These are phyloP conservation scores for Adansonia gregorii DNA, from an alignment of 441 rosid genomes.

Conservation along the genomic window DNA sequence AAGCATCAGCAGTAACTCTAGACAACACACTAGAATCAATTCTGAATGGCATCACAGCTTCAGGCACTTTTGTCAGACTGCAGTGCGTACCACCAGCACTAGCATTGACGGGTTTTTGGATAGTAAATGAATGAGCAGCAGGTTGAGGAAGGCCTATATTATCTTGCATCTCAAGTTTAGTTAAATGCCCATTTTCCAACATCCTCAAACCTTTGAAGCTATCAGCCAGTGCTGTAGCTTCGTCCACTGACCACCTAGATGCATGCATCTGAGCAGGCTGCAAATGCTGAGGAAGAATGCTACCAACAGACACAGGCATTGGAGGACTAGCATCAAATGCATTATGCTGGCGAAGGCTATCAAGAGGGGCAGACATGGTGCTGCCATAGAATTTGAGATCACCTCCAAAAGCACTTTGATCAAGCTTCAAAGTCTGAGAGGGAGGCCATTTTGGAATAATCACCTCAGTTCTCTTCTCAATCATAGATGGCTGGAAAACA, in stretches of 20 bases:
- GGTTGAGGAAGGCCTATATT: constrained; percentile 43
- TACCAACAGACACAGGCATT: constrained; percentile 47
- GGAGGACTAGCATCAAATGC: constrained; percentile 46
- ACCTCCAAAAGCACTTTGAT: constrained; percentile 39
- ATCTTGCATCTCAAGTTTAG: constrained; percentile 57
- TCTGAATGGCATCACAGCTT: constrained; percentile 47
- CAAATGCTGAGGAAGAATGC: constrained; percentile 44
- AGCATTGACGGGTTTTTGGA: constrained; percentile 48
- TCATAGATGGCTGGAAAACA: constrained; percentile 76
- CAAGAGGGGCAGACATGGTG: constrained; percentile 46
- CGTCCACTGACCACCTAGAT: constrained; percentile 59
- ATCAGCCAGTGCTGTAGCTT: constrained; percentile 54
- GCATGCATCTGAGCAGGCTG: constrained; percentile 52
- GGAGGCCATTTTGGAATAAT: constrained; percentile 42
- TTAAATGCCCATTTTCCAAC: constrained; percentile 59
- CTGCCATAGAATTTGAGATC: constrained; percentile 49
- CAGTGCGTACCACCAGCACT: constrained; percentile 42
- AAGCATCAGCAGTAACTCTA: constrained; percentile 50
- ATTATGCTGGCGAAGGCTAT: constrained; percentile 45
- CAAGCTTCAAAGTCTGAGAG: constrained; percentile 52
- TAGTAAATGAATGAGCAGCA: constrained; percentile 39
- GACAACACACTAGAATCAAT: constrained; percentile 48
- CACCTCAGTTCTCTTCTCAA: constrained; percentile 61
- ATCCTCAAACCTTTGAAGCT: constrained; percentile 60
- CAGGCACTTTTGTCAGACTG: constrained; percentile 51